Conservation (phyloP, 1,284 basidiomycete genomes). For the Pseudozyma pruni region DNA sequence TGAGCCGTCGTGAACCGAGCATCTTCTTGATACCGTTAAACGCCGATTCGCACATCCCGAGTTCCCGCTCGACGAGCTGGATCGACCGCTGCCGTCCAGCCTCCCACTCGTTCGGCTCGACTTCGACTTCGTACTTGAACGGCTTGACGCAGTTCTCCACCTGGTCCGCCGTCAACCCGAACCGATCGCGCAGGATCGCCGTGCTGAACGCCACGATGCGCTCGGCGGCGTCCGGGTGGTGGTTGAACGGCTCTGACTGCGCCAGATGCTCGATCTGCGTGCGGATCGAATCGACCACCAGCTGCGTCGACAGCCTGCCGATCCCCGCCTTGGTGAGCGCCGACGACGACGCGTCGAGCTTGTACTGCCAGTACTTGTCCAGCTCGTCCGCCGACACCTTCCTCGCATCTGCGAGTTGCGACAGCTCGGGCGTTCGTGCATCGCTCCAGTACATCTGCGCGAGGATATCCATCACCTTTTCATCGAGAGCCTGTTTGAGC, state of each 20-base stretch:
- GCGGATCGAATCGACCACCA: conserved; percentile 94
- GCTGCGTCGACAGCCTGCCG: conserved; percentile 89
- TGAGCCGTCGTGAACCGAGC: conserved; percentile 84
- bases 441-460: conserved; percentile 98
- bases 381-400: conserved; percentile 77
- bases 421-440: conserved; percentile 80
- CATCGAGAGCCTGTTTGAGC: conserved; percentile 91
- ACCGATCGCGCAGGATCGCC: conserved; percentile 87
- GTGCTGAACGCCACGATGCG: conserved; percentile 91
- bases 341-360: conserved; percentile 89
- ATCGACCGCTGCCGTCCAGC: conserved; percentile 80
- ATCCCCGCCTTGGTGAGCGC: conserved; percentile 95
- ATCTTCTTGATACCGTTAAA: conserved; percentile 84
- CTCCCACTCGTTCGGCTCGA: conserved; percentile 90
- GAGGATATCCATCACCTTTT: conserved; percentile 94
- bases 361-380: conserved; percentile 94
- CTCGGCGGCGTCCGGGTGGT: conserved; percentile 87
- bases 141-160: conserved; percentile 99
- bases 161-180: conserved; percentile 92
- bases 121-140: conserved; percentile 89
- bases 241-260: conserved; percentile 87
- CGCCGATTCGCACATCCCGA: conserved; percentile 84
- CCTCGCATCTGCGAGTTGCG: conserved; percentile 77
- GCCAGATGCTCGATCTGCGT: conserved; percentile 85
- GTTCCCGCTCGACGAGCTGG: conserved; percentile 83